phyloP scores from a whole-genome alignment of 2,329 filamentous ascomycete species.

The Talaromyces sp. region DNA sequence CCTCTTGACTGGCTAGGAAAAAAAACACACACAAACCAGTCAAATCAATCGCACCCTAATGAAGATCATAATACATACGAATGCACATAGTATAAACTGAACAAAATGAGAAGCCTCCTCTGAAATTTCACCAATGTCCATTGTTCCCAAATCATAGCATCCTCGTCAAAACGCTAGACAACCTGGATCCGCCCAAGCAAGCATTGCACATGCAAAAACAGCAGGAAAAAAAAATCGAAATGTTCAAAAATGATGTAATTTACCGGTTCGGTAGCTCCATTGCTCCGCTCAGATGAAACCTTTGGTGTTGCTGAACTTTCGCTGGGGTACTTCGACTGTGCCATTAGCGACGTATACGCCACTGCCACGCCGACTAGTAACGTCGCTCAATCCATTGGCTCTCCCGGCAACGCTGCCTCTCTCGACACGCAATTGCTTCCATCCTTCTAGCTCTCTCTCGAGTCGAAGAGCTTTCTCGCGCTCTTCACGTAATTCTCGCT shows the following conservation, averaged over 20 bases:
- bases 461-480: constrained; percentile 74
- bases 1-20: not conserved
- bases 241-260: constrained; percentile 1
- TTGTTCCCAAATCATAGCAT: not conserved
- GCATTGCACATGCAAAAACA: not conserved
- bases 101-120: not conserved
- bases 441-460: constrained; percentile 83
- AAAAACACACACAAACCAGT: not conserved
- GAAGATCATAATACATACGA: constrained; percentile 10
- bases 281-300: constrained; percentile 60
- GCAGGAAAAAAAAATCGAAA: not conserved
- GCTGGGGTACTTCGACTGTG: constrained; percentile 55
- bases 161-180: not conserved
- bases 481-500: constrained; percentile 86
- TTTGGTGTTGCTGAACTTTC: constrained; percentile 72
- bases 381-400: constrained; percentile 33
- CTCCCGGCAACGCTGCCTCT: constrained; percentile 43
- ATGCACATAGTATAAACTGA: constrained; percentile 6
- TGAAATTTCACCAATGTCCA: not conserved
- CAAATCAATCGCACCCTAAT: not conserved
- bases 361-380: constrained; percentile 39
- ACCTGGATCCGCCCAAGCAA: not conserved
- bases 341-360: constrained; percentile 35
- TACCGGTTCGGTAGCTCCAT: not conserved
- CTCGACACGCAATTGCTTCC: constrained; percentile 69